Conservation (phyloP, 2,329 filamentous ascomycete species). For the Rhynchosporium agropyri region DNA sequence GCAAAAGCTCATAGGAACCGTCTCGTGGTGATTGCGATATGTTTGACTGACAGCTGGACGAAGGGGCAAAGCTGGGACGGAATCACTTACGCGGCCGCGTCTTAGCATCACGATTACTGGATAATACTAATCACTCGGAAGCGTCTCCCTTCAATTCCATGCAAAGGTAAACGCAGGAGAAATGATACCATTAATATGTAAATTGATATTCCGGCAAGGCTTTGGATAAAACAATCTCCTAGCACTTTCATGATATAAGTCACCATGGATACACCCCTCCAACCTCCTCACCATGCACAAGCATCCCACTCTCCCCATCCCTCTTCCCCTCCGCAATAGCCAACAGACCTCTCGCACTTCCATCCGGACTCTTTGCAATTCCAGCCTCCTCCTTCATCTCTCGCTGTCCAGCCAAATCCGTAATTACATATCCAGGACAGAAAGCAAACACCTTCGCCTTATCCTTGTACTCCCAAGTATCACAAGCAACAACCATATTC, state of each 20-base stretch:
- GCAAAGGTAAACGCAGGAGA: no score
- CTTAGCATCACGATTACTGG: no score
- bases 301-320: constrained; percentile 8
- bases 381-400: constrained; percentile 9
- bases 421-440: constrained; percentile 11
- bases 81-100: no score
- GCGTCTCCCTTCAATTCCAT: no score
- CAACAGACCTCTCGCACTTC: constrained; percentile 3
- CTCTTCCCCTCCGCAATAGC: constrained; percentile 8
- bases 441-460: constrained; percentile 10
- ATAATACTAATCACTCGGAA: no score
- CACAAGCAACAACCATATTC: constrained; percentile 12
- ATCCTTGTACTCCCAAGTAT: constrained; percentile 7
- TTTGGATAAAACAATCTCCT: no score
- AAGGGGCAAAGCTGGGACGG: no score
- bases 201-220: no score
- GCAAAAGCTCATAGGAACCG: no score
- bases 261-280: constrained; percentile 9
- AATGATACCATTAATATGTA: no score
- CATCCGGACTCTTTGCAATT: constrained; percentile 8
- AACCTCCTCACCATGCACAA: constrained; percentile 3
- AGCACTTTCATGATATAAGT: neutral
- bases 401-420: constrained; percentile 3
- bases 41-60: no score
- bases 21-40: no score